Percentiles rank a stretch among this genome's conserved stretches.
phyloP scores from a whole-genome alignment of 2,329 filamentous ascomycete species.

The Tolypocladium guangdongense region DNA sequence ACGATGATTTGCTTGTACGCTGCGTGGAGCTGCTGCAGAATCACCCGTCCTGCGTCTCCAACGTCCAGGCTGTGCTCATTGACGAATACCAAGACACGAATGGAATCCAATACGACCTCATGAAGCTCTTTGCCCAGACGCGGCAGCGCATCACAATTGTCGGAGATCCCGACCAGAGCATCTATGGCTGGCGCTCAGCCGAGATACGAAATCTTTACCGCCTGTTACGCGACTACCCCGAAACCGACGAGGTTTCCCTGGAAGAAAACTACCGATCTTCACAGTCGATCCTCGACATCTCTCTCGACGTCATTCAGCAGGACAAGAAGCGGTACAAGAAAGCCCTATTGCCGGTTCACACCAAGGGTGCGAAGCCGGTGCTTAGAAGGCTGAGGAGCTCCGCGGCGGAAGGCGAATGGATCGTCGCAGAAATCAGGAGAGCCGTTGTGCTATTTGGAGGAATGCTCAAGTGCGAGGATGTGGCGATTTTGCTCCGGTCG shows the following conservation, averaged over 20 bases:
- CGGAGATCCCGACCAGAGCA: constrained; percentile 94
- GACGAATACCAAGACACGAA: constrained; percentile 99
- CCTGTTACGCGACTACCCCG: constrained; percentile 64
- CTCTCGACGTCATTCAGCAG: constrained; percentile 82
- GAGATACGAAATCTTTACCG: constrained; percentile 80
- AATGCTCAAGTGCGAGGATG: constrained; percentile 63
- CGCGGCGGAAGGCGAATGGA: constrained; percentile 72
- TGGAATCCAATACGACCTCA: constrained; percentile 85
- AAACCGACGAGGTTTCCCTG: constrained; percentile 71
- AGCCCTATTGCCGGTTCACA: constrained; percentile 67
- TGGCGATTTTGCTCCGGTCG: constrained; percentile 80
- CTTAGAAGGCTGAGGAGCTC: constrained; percentile 63
- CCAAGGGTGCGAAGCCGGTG: constrained; percentile 68
- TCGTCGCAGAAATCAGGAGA: constrained; percentile 72
- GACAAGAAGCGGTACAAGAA: constrained; percentile 74
- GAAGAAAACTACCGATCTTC: constrained; percentile 95
- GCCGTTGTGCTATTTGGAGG: constrained; percentile 59
- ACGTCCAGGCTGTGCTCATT: constrained; percentile 83
- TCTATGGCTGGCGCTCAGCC: constrained; percentile 90
- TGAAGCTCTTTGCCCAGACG: constrained; percentile 71
- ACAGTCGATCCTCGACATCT: constrained; percentile 68
- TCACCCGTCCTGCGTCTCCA: constrained; percentile 72
- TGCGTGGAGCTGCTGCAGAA: constrained; percentile 68
- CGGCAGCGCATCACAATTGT: constrained; percentile 80
- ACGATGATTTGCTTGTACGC: constrained; percentile 79